Conservation (phyloP, 2,329 filamentous ascomycete species). For the Tolypocladium sp. region DNA sequence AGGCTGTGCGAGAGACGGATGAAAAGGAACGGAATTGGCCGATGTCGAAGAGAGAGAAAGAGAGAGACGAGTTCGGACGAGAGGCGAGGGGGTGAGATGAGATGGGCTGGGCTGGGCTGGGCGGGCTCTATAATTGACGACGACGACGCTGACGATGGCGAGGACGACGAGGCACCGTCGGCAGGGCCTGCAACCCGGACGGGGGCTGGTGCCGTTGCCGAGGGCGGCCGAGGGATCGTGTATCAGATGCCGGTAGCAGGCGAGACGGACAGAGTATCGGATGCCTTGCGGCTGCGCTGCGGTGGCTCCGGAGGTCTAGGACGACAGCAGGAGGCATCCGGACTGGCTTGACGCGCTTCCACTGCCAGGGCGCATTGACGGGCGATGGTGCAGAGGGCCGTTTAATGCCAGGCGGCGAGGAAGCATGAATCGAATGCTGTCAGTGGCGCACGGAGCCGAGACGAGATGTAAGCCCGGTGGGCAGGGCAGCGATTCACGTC, state of each 20-base stretch:
- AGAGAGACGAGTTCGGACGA: slow-evolving; percentile 12
- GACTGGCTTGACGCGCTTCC: slow-evolving; percentile 33
- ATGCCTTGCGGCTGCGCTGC: slow-evolving; percentile 23
- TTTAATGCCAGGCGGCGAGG: neutral
- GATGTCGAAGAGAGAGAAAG: slow-evolving; percentile 5
- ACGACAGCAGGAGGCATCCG: slow-evolving; percentile 45
- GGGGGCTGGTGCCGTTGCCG: slow-evolving; percentile 8
- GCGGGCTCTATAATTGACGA: slow-evolving; percentile 10
- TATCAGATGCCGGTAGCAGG: slow-evolving; percentile 8
- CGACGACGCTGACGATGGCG: slow-evolving; percentile 1
- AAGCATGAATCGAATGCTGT: neutral
- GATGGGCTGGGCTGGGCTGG: neutral
- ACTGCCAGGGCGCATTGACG: neutral
- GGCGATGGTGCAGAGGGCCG: neutral
- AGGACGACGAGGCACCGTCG: slow-evolving; percentile 1
- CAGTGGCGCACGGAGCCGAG: neutral
- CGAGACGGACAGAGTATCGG: slow-evolving; percentile 22
- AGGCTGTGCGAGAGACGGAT: slow-evolving; percentile 1
- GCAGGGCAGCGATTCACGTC: neutral
- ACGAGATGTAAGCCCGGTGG: neutral
- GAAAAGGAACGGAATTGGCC: slow-evolving; percentile 4
- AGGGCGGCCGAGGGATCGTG: slow-evolving; percentile 6
- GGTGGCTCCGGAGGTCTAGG: slow-evolving; percentile 33
- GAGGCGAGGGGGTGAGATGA: neutral
- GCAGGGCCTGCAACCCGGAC: slow-evolving; percentile 4